Base-by-base conservation (phyloP, 2,329 filamentous ascomycete genomes). In the Aspergillus pseudoterreus region DNA sequence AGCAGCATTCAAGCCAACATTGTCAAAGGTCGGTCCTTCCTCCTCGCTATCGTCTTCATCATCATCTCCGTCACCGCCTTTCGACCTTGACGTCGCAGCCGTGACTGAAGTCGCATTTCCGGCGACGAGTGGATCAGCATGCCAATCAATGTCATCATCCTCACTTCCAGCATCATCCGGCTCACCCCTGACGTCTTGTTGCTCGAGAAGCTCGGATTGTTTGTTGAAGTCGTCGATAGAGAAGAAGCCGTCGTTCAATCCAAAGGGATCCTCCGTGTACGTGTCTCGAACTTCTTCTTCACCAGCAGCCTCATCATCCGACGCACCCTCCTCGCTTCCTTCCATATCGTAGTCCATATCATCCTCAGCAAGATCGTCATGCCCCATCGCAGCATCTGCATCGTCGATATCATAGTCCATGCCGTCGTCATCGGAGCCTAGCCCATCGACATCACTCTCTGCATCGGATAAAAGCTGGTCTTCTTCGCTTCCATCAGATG, bases 211-310 rank as follows among this genome's bases (percentile, higher is more conserved):
- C 63, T 95, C 90, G 2, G 91, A 90, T 67, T 95, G 89, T 67
- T 87, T 90, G 78, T 99, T 99, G 81, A 99, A 99, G 53, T 95
- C 85, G 63, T 97, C 92, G 63, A 99, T 92, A 14, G 90, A 95
- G 75, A 99, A 99, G 75, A 99, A 99, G 4, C 91, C 92, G 66
- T 99, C 94, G 64, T 99, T 97, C 30, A 99, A 82, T 6, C 91
- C 90, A 65, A 94, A 80, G 4, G 85, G 84, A 64, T 97, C 91
- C 60, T 85, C 78, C 8, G 84, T 75, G 53, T 86, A 86, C 36
- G 82, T 80, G 45, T 80, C 79, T 1, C 73, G 70, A 4, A 75
- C 44, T 21, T 27, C 45, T 22, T 45, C 63, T 12, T 67, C 66
- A 19, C 74, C 62, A 10, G 66, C 61, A 22, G 66, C 65, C n/a